Base-by-base conservation (phyloP, 768 basidiomycete species). In the Paxillus rubicundulus region DNA sequence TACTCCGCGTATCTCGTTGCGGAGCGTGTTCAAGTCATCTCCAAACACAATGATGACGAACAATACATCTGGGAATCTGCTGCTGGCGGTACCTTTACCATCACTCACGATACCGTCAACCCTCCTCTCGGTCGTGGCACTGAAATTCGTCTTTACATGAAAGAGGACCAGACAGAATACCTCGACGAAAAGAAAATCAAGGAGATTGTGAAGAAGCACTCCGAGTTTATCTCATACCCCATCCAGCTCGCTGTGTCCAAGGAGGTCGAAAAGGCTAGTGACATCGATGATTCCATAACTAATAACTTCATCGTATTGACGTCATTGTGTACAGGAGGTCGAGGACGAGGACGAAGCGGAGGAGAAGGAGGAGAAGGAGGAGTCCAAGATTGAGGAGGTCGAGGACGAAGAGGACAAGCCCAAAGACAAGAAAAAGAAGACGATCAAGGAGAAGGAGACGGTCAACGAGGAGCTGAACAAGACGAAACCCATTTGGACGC, bases 61-160 rank as follows among this genome's bases (percentile, higher is more conserved):
- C 96, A 98, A 75, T 98, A 99, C 79, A 94, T 99, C 74, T 99
- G 96, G 97, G 96, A 99, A 82, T 99, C 96, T n/a, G 89, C 97
- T 58, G 96, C 96, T 30, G 97, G 96, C 69, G 97, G 96, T 51
- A 99, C 96, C 47, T 99, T 98, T 80, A 98, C 97, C 67, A 97
- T 99, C 77, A 97, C 95, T 45, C 87, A 77, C 53, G 96, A 98
- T 73, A 90, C 85, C 55, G 75, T 87, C 70, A 95, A 95, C 78
- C 85, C 88, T 20, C 82, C 90, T 59, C 82, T 99, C 51, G 92
- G 90, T 52, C 95, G 97, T 70, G 96, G 97, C 75, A 87, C 89
- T 45, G 91, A 96, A 74, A 82, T 96, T 64, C 86, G 86, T 59
- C 86, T 96, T 55, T 92, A 76, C 82, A 77, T 99, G 72, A 98